phyloP scores from a whole-genome alignment of 768 basidiomycete species.

The Boletus rubescentipes region DNA sequence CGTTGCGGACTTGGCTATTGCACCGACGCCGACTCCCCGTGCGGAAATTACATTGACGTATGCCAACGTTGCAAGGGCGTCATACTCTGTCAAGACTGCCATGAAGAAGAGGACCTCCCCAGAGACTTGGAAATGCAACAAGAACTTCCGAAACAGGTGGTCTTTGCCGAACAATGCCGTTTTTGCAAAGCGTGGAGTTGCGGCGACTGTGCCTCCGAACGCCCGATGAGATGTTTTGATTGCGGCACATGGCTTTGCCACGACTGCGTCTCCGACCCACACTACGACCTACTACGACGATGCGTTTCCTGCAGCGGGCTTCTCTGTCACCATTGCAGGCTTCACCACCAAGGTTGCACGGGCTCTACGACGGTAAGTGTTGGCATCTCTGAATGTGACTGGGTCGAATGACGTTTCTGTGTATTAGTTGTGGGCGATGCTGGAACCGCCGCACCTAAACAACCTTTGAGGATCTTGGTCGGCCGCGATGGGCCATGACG shows the following conservation, averaged over 20 bases:
- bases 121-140: neutral
- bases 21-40: neutral
- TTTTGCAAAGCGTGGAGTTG: slow-evolving; percentile 11
- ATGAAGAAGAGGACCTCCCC: slow-evolving; percentile 13
- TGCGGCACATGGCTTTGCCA: slow-evolving; percentile 7
- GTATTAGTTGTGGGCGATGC: neutral
- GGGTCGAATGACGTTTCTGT: neutral
- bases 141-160: neutral
- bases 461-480: no score
- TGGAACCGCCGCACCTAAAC: neutral
- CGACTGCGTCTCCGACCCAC: neutral
- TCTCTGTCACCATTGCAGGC: neutral
- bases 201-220: neutral
- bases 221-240: neutral
- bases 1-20: slow-evolving; percentile 14
- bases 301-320: slow-evolving; percentile 2
- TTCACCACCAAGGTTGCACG: neutral
- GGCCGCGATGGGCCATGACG: neutral
- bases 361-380: neutral
- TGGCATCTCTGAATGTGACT: neutral
- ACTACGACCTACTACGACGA: neutral
- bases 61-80: slow-evolving; percentile 12
- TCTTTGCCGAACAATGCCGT: neutral
- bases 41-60: neutral
- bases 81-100: slow-evolving; percentile 5